phyloP scores from a whole-genome alignment of 2,329 filamentous ascomycete species.

The Aspergillus ibericus region DNA sequence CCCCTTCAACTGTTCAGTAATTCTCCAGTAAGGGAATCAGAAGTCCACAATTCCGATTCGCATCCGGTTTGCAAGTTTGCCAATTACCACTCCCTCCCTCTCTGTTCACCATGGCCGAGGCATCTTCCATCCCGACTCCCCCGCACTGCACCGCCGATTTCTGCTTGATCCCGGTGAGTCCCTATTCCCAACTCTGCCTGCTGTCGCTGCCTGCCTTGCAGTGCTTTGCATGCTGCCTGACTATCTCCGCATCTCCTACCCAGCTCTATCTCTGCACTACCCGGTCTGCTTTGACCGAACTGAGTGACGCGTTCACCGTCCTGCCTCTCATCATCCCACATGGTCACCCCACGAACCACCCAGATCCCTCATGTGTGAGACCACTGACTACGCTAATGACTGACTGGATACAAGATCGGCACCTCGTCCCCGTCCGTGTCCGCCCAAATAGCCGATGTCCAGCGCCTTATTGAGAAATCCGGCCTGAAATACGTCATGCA shows the following conservation, averaged over 20 bases:
- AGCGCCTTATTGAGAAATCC: slow-evolving; percentile 77
- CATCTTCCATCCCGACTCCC: slow-evolving; percentile 57
- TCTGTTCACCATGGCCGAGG: slow-evolving; percentile 26
- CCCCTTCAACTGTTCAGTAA: neutral
- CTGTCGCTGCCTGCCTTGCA: neutral
- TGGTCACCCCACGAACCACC: slow-evolving; percentile 1
- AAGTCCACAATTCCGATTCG: neutral
- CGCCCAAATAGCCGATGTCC: slow-evolving; percentile 83
- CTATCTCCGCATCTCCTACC: neutral
- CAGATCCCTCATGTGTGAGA: neutral
- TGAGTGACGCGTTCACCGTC: too few species aligned
- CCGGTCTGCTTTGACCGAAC: neutral
- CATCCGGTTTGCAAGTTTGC: neutral
- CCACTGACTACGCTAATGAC: neutral
- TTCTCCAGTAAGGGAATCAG: neutral
- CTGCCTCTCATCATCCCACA: neutral
- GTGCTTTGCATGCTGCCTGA: neutral
- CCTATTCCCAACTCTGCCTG: neutral
- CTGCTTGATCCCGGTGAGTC: slow-evolving; percentile 76
- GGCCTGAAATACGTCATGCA: slow-evolving; percentile 87
- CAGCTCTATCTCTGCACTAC: neutral
- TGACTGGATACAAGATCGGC: slow-evolving; percentile 61
- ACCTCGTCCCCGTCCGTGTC: slow-evolving; percentile 75
- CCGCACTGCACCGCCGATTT: slow-evolving; percentile 82
- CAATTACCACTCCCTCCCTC: neutral